Base-by-base conservation (phyloP, 352 stramenopile genomes). In the Globisporangium heterothallicum region DNA sequence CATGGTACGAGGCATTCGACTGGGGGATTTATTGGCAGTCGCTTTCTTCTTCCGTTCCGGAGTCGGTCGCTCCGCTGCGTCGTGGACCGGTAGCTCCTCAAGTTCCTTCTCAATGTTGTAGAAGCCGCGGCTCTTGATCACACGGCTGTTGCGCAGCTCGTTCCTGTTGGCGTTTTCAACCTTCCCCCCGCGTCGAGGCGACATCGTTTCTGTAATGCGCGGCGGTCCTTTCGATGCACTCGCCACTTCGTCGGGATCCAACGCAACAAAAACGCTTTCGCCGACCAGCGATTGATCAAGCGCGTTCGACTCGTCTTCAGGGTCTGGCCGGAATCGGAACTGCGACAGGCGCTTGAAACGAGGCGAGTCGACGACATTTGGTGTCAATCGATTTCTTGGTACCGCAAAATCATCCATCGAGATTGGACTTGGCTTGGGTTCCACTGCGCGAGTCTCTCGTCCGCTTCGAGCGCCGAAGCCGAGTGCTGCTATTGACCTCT, bases 41-140 rank as follows among this genome's bases (percentile, higher is more conserved):
- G 16, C 16, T 24, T 21, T 43, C 49, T 32, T 38, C 4, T 40
- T 58, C 34, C 30, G 22, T 14, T 47, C 43, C 38, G 27, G 27
- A 22, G 30, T 9, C 4, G 29, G 24, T 42, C 36, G 35, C 48
- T 36, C 22, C n/a, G 51, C 24, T 22, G 50, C 14, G 22, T 27
- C 12, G 32, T n/a, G 50, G 9, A 24, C 29, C 19, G 50, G 35
- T 18, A 60, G 53, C 43, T 50, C 49, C 12, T 30, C 26, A 9
- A 30, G 27, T 30, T 63, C 63, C 8, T 50, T 61, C 21, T 82
- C 68, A 22, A 88, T 61, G 49, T 86, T 68, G 48, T 91, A 91
- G 43, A 86, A 91, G 0, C 79, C 79, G 26, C 79, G 69, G 53
- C 79, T 91, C 56, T 84, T 84, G 54, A 91, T 91, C 16, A 87